phyloP scores from a whole-genome alignment of 345 rosid species.

The Citrus inodora region DNA sequence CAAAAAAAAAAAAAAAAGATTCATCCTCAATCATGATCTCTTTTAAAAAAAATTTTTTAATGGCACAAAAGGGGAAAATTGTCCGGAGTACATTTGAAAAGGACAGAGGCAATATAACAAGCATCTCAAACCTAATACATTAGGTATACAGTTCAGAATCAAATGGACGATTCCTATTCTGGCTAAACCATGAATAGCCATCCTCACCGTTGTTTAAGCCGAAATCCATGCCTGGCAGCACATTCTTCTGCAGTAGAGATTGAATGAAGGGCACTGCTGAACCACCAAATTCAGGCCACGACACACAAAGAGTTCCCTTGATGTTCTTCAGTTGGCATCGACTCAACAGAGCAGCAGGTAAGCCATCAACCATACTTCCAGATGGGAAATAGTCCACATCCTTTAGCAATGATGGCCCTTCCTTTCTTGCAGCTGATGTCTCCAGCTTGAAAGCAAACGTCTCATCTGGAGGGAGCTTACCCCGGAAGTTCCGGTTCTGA shows the following conservation, averaged over 20 bases:
- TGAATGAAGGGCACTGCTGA: conserved; percentile 46
- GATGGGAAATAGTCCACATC: conserved; percentile 81
- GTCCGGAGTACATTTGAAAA: not conserved
- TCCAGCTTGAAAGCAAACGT: conserved; percentile 74
- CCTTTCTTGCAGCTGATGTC: conserved; percentile 59
- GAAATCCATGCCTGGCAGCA: conserved; percentile 44
- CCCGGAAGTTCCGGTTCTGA: conserved; percentile 78
- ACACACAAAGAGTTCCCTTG: conserved; percentile 63
- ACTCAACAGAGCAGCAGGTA: conserved; percentile 76
- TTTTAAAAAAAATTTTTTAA: too few species aligned
- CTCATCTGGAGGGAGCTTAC: conserved; percentile 74
- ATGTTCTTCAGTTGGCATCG: conserved; percentile 70
- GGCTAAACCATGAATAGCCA: conserved; percentile 18
- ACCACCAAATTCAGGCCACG: conserved; percentile 77
- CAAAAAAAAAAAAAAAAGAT: not conserved
- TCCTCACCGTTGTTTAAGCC: conserved; percentile 18
- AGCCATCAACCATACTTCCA: conserved; percentile 82
- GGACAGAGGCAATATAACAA: not conserved
- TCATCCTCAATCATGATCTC: not conserved
- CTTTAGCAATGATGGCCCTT: conserved; percentile 34
- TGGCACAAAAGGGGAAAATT: not conserved
- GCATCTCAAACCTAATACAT: conserved; percentile 12
- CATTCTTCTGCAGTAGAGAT: conserved; percentile 45
- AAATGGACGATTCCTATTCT: conserved; percentile 40
- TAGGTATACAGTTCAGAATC: conserved; percentile 65